phyloP scores from a whole-genome alignment of 805 yeast species.

The Brettanomyces nanus region DNA sequence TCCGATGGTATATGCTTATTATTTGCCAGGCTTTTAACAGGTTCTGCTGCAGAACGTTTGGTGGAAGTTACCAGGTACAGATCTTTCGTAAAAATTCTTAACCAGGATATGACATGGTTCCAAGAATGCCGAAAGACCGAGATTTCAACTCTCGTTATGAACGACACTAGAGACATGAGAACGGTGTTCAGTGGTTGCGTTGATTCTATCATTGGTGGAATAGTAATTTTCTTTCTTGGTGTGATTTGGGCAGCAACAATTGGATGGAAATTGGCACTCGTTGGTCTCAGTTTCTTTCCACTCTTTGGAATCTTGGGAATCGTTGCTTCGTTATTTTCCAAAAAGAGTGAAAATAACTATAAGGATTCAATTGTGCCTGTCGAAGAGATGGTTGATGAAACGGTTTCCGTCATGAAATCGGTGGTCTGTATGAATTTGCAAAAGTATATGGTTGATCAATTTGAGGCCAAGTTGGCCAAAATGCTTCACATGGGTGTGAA shows the following conservation, averaged over 20 bases:
- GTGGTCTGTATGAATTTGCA: slow-evolving; percentile 51
- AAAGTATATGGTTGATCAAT: slow-evolving; percentile 34
- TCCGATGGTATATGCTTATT: slow-evolving; percentile 54
- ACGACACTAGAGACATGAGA: slow-evolving; percentile 76
- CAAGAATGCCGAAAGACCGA: slow-evolving; percentile 38
- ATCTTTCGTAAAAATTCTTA: slow-evolving; percentile 40
- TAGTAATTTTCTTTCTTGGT: slow-evolving; percentile 51
- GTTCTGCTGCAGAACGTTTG: slow-evolving; percentile 63
- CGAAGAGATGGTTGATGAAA: slow-evolving; percentile 47
- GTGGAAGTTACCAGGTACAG: slow-evolving; percentile 41
- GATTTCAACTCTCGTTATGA: slow-evolving; percentile 60
- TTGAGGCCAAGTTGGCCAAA: slow-evolving; percentile 21
- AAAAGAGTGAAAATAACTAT: slow-evolving; percentile 50
- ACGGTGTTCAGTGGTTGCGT: slow-evolving; percentile 55
- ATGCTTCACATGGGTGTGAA: slow-evolving; percentile 34
- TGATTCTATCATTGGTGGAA: slow-evolving; percentile 43
- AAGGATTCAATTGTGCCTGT: slow-evolving; percentile 45
- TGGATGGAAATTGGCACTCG: slow-evolving; percentile 86
- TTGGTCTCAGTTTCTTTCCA: slow-evolving; percentile 73
- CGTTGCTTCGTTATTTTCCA: slow-evolving; percentile 16
- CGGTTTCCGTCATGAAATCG: slow-evolving; percentile 52
- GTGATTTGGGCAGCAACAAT: slow-evolving; percentile 64
- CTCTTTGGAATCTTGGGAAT: slow-evolving; percentile 42
- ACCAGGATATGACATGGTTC: slow-evolving; percentile 50
- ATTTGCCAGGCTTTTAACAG: slow-evolving; percentile 40